Percentiles rank a stretch among this genome's conserved stretches.
These are phyloP conservation scores for Auriculariales sp. DNA, from an alignment of 768 basidiomycete genomes.

Conservation along the genomic window DNA sequence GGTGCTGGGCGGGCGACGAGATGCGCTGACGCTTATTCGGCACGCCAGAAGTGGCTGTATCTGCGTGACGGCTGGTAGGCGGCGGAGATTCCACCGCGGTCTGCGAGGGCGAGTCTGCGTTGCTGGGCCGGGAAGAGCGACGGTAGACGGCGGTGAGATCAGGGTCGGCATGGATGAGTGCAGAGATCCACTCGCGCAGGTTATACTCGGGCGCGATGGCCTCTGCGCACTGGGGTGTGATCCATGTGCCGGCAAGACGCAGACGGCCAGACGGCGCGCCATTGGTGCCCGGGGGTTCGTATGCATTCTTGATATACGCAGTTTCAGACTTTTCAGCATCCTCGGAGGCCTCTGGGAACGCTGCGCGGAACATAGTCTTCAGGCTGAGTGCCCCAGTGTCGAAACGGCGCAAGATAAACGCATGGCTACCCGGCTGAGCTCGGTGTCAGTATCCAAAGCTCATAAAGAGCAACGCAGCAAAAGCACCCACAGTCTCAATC, in stretches of 20 bases:
- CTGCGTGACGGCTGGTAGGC: slow-evolving; percentile 52
- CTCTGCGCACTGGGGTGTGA: slow-evolving; percentile 47
- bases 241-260: slow-evolving; percentile 85
- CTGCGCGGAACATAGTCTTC: slow-evolving; percentile 94
- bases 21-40: slow-evolving; percentile 4
- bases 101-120: slow-evolving; percentile 12
- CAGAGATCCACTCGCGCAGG: slow-evolving; percentile 43
- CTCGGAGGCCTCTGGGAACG: slow-evolving; percentile 71
- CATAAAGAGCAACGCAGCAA: slow-evolving; percentile 7
- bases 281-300: slow-evolving; percentile 67
- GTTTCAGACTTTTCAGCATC: slow-evolving; percentile 66
- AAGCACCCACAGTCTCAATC: slow-evolving; percentile 60
- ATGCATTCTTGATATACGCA: slow-evolving; percentile 68
- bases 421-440: slow-evolving; percentile 57
- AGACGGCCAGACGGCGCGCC: slow-evolving; percentile 44
- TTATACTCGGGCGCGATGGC: slow-evolving; percentile 54
- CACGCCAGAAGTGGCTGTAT: slow-evolving; percentile 23
- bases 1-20: slow-evolving; percentile 10
- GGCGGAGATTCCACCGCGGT: slow-evolving; percentile 26
- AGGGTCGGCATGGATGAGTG: slow-evolving; percentile 56
- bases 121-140: slow-evolving; percentile 38
- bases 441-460: slow-evolving; percentile 11
- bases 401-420: slow-evolving; percentile 86
- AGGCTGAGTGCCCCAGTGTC: slow-evolving; percentile 87
- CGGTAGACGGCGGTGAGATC: slow-evolving; percentile 71